Conservation (phyloP, 2,329 filamentous ascomycete genomes). For the Thielaviopsis punctulata region DNA sequence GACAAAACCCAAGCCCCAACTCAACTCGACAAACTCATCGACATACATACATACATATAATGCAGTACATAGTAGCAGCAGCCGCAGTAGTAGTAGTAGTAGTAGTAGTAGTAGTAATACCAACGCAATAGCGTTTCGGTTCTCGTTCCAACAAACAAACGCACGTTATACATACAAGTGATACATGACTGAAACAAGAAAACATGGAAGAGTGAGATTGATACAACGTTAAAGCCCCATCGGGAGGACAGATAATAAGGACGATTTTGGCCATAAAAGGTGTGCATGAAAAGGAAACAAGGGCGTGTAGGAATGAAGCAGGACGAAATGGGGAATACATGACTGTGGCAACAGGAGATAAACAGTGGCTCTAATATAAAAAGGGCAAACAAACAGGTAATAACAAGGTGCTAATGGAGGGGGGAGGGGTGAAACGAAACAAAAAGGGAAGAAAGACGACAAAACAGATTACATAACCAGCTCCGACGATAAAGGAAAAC, state of each 20-base stretch:
- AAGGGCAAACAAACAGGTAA: not conserved
- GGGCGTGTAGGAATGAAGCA: not conserved
- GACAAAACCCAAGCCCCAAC: no score
- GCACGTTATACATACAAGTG: not conserved
- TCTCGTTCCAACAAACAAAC: no score
- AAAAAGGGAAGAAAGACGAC: not conserved
- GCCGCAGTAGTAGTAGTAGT: no score
- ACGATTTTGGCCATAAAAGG: not conserved
- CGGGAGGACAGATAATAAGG: not conserved
- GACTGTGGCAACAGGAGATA: not conserved
- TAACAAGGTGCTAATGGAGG: not conserved
- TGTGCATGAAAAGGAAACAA: not conserved
- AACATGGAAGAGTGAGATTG: not conserved
- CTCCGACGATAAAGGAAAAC: no score
- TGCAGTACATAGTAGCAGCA: no score
- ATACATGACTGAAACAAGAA: not conserved
- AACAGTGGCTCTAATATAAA: not conserved
- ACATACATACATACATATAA: no score
- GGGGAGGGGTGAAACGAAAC: not conserved
- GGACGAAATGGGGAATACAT: not conserved
- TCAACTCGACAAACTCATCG: not conserved
- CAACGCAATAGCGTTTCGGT: not conserved
- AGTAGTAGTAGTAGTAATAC: no score
- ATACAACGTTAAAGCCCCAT: not conserved
- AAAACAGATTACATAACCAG: not conserved